A percentile compares a stretch with the other conserved stretches of the same genome.
Conservation (phyloP, 2,329 filamentous ascomycete species). For the Claviceps fusiformis region DNA sequence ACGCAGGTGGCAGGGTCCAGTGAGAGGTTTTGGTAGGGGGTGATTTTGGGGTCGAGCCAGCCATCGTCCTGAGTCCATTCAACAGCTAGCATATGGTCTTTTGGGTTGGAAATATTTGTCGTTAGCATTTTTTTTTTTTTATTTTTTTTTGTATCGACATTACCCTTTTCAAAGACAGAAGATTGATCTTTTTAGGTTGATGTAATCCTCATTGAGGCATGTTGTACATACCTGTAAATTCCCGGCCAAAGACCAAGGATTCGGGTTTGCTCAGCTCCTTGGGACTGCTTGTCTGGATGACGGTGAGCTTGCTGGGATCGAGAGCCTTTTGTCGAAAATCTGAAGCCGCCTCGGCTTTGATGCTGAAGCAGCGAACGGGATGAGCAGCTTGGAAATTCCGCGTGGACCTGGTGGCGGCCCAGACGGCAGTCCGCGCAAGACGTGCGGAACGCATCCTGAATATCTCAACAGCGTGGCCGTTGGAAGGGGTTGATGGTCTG, state of each 20-base stretch:
- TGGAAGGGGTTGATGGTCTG: neutral
- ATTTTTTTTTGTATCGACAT: neutral
- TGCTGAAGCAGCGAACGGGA: constrained; percentile 32
- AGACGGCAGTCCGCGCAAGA: constrained; percentile 19
- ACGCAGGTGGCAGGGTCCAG: constrained; percentile 94
- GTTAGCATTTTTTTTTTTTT: neutral
- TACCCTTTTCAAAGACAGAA: too few relatives aligned
- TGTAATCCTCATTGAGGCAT: neutral
- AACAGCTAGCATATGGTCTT: constrained; percentile 92
- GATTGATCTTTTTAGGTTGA: too few relatives aligned
- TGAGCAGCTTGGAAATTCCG: constrained; percentile 20
- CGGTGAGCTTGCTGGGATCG: constrained; percentile 61
- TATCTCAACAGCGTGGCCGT: neutral
- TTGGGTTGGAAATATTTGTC: neutral
- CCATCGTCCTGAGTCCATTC: constrained; percentile 82
- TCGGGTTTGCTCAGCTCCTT: constrained; percentile 61
- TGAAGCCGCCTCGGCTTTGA: constrained; percentile 36
- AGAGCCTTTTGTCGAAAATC: constrained; percentile 48
- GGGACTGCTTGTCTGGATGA: constrained; percentile 63
- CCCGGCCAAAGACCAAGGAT: constrained; percentile 77
- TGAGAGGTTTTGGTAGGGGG: constrained; percentile 91
- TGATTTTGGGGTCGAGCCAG: constrained; percentile 73
- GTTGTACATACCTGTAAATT: constrained; percentile 60
- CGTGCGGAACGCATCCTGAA: constrained; percentile 18
- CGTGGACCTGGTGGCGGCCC: constrained; percentile 20